Evolutionary conservation across 345 rosid genomes (phyloP), one percentile per base, ranked within the genome.

Genomic region (Nephelium lappaceum): DNA sequence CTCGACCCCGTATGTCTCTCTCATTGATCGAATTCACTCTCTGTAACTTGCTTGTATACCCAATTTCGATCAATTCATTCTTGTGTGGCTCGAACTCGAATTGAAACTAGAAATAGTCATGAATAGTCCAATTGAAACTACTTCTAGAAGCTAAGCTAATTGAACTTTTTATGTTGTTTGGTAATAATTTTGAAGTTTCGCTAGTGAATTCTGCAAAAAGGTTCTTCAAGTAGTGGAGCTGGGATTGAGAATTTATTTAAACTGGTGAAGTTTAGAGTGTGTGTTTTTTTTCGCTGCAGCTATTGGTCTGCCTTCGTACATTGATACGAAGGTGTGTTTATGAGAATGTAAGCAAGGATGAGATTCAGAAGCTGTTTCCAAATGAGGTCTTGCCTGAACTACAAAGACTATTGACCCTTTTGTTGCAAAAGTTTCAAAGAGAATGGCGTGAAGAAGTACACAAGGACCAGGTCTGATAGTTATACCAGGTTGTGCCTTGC

Each of bases 291-390:
- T 36, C 25, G 67, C 21, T 67, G 79, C 84, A 91, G 95, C 90
- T 91, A 53, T 79, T 91, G 78, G 89, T 85, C 15, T 91, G 95
- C 71, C 93, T 91, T 0, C 88, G 95, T 24, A 83, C 84, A 77
- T 74, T 91, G 88, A 88, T 91, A 11, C 88, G 95, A 58, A 81
- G 79, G 78, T 84, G 88, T 51, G 93, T 88, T 55, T 80, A 82
- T 47, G 87, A 86, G 79, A 83, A 88, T 70, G 67, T 85, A 64
- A 72, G 63, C 84, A 88, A 87, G 76, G 92, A 88, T 43, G 92
- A 86, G 47, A 86, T 91, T 63, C 89, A 85, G 7, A 86, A 69
- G 81, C 80, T 89, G 69, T 91, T 91, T 81, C 92, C 95, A 0
- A 23, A 51, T 31, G 89, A 89, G 83, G 93, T 91, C 42, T 79